Evolutionary conservation across 371 early-diverging fungal species (phyloP).

Genomic region (Phascolomyces articulosus): DNA sequence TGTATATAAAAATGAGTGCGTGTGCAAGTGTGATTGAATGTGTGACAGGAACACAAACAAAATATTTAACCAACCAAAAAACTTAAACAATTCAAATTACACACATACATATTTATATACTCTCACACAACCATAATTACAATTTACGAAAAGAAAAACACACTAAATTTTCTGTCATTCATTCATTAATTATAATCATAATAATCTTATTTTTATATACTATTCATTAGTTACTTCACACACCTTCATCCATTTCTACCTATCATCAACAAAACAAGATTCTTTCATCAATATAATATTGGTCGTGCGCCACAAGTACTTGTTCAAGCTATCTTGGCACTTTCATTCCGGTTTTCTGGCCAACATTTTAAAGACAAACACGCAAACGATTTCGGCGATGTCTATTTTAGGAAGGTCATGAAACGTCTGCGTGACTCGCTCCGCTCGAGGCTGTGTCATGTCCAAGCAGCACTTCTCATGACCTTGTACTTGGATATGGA

Average conservation of each 20-base stretch:
- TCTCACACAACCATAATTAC: too few relatives aligned
- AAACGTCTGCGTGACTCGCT: conserved; percentile 31
- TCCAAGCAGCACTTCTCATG: conserved; percentile 48
- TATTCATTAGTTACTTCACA: conserved; percentile 46
- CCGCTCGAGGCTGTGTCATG: conserved; percentile 39
- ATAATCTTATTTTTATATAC: not conserved
- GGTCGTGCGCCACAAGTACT: conserved; percentile 40
- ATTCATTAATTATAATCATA: too few relatives aligned
- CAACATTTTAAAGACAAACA: conserved; percentile 37
- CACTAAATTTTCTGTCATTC: conserved; percentile 3
- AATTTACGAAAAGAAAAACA: not conserved
- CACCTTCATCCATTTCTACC: conserved; percentile 63
- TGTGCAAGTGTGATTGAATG: not conserved
- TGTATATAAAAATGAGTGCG: not conserved
- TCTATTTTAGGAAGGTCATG: conserved; percentile 43
- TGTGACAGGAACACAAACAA: conserved; percentile 9
- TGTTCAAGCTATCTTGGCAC: conserved; percentile 53
- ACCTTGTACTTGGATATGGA: conserved; percentile 51
- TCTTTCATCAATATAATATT: conserved; percentile 41
- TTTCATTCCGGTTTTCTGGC: conserved; percentile 47
- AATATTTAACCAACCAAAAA: not conserved
- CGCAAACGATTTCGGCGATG: conserved; percentile 32
- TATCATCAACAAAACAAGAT: conserved; percentile 55
- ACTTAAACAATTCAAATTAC: too few relatives aligned
- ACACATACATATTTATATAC: too few relatives aligned